phyloP scores from a whole-genome alignment of 2,329 filamentous ascomycete species.

The Didymella exigua region DNA sequence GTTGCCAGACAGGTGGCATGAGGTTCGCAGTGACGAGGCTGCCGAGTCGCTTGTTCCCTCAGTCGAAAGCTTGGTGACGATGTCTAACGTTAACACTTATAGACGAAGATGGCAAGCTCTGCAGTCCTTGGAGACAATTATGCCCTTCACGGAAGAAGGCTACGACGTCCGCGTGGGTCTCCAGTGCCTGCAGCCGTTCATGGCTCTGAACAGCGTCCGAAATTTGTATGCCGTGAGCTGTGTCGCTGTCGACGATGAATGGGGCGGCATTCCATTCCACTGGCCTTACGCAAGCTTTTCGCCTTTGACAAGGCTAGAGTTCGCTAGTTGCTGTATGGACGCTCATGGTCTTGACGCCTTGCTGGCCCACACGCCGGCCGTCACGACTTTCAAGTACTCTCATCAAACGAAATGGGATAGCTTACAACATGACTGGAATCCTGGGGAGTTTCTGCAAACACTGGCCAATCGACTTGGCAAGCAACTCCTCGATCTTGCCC shows the following conservation, averaged over 20 bases:
- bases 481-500: slow-evolving; percentile 35
- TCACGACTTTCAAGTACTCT: slow-evolving; percentile 41
- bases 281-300: slow-evolving; percentile 34
- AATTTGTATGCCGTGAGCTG: slow-evolving; percentile 41
- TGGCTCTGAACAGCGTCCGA: slow-evolving; percentile 32
- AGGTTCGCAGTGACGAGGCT: slow-evolving; percentile 25
- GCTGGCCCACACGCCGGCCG: slow-evolving; percentile 31
- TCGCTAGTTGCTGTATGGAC: slow-evolving; percentile 43
- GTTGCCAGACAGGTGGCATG: slow-evolving; percentile 37
- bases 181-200: slow-evolving; percentile 38
- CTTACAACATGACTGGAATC: slow-evolving; percentile 42
- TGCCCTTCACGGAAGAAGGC: slow-evolving; percentile 40
- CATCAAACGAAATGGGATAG: slow-evolving; percentile 45
- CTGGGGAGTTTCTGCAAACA: slow-evolving; percentile 37
- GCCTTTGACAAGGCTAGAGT: slow-evolving; percentile 35
- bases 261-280: slow-evolving; percentile 35
- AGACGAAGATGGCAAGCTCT: slow-evolving; percentile 23
- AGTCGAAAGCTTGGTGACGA: slow-evolving; percentile 22
- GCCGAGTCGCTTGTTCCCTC: slow-evolving; percentile 25
- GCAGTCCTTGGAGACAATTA: slow-evolving; percentile 31
- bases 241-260: slow-evolving; percentile 41
- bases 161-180: slow-evolving; percentile 37
- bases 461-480: slow-evolving; percentile 33
- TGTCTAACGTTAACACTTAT: slow-evolving; percentile 21
- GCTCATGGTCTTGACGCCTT: slow-evolving; percentile 32